A percentile compares a stretch with the other conserved stretches of the same genome.
These are phyloP conservation scores for Boletus edulis DNA, from an alignment of 768 basidiomycete species.

Conservation along the genomic window DNA sequence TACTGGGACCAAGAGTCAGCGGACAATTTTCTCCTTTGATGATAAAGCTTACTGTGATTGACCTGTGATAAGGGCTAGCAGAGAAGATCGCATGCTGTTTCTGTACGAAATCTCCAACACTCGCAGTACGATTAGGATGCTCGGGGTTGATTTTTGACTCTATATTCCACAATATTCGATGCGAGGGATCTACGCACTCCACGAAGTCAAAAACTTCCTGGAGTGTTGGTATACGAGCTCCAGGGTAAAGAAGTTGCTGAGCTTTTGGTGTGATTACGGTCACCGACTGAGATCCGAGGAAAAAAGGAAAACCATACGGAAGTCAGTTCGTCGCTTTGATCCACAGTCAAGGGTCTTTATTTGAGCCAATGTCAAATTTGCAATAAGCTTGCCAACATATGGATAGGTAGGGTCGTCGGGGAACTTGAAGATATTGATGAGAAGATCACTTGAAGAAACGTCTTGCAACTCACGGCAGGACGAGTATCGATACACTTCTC, in stretches of 20 bases:
- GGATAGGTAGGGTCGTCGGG: conserved; percentile 61
- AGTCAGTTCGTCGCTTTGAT: conserved; percentile 55
- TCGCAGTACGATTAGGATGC: conserved; percentile 48
- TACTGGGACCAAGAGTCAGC: conserved; percentile 42
- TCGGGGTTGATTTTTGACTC: conserved; percentile 72
- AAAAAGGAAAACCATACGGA: conserved; percentile 43
- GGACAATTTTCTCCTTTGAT: neutral
- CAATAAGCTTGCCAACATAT: conserved; percentile 74
- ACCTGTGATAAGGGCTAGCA: conserved; percentile 55
- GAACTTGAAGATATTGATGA: conserved; percentile 36
- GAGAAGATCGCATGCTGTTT: conserved; percentile 59
- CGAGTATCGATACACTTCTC: conserved; percentile 69
- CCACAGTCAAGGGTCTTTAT: conserved; percentile 82
- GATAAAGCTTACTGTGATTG: conserved; percentile 54
- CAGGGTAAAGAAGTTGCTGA: conserved; percentile 62
- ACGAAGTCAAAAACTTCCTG: conserved; percentile 75
- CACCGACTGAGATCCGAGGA: neutral
- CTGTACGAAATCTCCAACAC: conserved; percentile 58
- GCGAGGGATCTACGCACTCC: conserved; percentile 64
- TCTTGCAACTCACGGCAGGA: conserved; percentile 48
- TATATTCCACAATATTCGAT: conserved; percentile 68
- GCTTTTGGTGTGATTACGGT: conserved; percentile 35
- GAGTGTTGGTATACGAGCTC: conserved; percentile 70
- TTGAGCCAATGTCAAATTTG: conserved; percentile 77
- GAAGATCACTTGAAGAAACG: neutral